phyloP scores from a whole-genome alignment of 495 filamentous ascomycete species.

The Hypoxylon crocopeplum region DNA sequence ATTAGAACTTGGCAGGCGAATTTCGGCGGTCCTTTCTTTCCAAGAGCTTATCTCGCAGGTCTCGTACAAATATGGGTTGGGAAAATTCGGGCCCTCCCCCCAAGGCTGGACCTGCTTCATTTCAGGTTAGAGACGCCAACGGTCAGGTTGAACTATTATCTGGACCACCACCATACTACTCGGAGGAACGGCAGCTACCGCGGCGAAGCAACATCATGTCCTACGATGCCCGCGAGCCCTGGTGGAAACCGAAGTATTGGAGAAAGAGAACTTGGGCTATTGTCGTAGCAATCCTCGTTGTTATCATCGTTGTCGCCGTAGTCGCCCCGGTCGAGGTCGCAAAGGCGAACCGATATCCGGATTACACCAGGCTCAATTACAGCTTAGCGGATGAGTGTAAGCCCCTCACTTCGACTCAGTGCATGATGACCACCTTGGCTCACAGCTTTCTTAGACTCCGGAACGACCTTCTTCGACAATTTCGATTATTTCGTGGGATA shows the following conservation, averaged over 20 bases:
- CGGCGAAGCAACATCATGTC: conserved; percentile 28
- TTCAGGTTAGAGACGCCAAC: conserved; percentile 32
- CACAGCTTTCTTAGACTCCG: conserved; percentile 43
- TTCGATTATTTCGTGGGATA: conserved; percentile 53
- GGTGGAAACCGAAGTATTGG: conserved; percentile 62
- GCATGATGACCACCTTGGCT: background rate
- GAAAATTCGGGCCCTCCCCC: conserved; percentile 17
- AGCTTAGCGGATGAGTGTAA: conserved; percentile 46
- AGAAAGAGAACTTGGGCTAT: conserved; percentile 54
- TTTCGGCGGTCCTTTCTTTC: conserved; percentile 2
- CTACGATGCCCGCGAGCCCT: conserved; percentile 17
- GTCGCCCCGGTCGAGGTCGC: conserved; percentile 62
- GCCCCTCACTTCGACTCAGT: background rate
- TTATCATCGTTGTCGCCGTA: conserved; percentile 53
- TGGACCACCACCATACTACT: conserved; percentile 30
- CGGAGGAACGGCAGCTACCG: conserved; percentile 13
- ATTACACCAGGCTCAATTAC: conserved; percentile 49
- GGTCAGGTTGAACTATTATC: conserved; percentile 32
- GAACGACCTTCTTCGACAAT: conserved; percentile 61
- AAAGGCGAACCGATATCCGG: conserved; percentile 51
- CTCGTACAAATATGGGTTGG: conserved; percentile 37
- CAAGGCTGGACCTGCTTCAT: conserved; percentile 32
- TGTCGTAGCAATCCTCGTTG: conserved; percentile 42
- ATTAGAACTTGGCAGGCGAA: conserved; percentile 20
- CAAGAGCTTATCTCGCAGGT: conserved; percentile 18